Evolutionary conservation across 106 monocot species (phyloP).

Genomic region (Phalaenopsis equestris): DNA sequence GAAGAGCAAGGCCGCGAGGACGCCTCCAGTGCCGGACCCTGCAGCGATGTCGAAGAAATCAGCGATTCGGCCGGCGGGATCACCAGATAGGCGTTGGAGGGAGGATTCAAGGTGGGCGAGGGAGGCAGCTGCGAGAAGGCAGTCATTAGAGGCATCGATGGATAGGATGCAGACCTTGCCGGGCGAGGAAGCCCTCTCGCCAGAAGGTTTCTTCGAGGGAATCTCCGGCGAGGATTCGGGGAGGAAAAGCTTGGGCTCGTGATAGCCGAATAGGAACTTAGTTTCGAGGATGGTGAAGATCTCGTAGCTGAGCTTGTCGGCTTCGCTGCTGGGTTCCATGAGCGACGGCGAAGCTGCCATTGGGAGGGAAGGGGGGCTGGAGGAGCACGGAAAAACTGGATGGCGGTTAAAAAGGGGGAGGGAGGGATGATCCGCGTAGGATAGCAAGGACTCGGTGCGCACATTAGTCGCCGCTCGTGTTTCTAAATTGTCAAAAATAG

Average conservation of each 20-base stretch:
- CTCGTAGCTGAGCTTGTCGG: slow-evolving; percentile 20
- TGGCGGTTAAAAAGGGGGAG: not conserved
- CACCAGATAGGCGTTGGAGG: slow-evolving; percentile 20
- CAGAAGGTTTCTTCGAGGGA: not conserved
- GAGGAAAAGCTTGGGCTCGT: not conserved
- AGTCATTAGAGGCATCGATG: slow-evolving; percentile 19
- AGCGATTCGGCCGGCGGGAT: slow-evolving; percentile 27
- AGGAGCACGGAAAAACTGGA: not conserved
- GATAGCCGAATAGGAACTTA: slow-evolving; percentile 11
- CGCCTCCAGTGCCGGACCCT: slow-evolving; percentile 61
- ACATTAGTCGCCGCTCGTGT: not conserved
- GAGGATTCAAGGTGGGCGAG: slow-evolving; percentile 43
- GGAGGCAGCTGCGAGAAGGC: slow-evolving; percentile 41
- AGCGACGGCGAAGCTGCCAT: slow-evolving; percentile 6
- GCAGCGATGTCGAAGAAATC: slow-evolving; percentile 78
- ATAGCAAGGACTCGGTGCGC: not conserved
- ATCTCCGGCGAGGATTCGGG: not conserved
- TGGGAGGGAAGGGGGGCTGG: not conserved
- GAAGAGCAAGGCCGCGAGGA: slow-evolving; percentile 60
- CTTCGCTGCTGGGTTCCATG: not conserved
- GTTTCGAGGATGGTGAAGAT: slow-evolving; percentile 24
- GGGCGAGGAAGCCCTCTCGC: not conserved
- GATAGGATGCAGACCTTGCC: slow-evolving; percentile 19
- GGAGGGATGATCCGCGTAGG: not conserved
- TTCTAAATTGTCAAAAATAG: not conserved